Base-by-base conservation (phyloP, 108 stramenopile species). In the Cyclostephanos invisitatus region DNA sequence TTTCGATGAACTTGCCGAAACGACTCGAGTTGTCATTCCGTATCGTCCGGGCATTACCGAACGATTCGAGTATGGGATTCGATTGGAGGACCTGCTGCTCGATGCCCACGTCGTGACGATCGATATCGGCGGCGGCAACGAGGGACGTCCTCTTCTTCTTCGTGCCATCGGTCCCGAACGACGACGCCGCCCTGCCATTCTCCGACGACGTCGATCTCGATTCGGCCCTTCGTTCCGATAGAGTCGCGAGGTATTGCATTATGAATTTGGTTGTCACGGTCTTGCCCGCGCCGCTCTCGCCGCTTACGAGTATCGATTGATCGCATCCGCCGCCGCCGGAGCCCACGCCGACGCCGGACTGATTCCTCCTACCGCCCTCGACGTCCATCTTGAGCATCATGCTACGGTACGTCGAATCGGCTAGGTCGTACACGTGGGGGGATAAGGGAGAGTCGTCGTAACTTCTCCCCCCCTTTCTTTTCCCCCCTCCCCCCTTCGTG, bases 231-330 rank as follows among this genome's bases (percentile, higher is more conserved):
- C 86, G 84, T 77, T 90, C 81, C 53, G 87, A 88, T 49, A 95
- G 73, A 6, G 86, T 82, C 14, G 96, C 94, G 35, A 98, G 78
- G 68, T 96, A 98, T 64, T 89, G 73, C 98, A 99, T 97, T 46
- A 99, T 88, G 60, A 98, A 88, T 72, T 99, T 99, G 49, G 97
- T 96, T 0, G 97, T 97, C 27, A 98, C 98, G 9, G 98, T 99
- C 72, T 98, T 99, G 14, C 97, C 97, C n/a, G 98, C 96, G 12
- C 98, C 98, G 61, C 77, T 81, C 82, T 99, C 98, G 25, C 93
- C 93, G 64, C 86, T 87, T 0, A 94, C 89, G 0, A 96, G 77
- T 72, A 96, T 94, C 24, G 88, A 83, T 67, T 88, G 84, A 65
- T 85, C 79, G 55, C 70, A 75, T 11, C 67, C 62, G 2, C 12